phyloP scores from a whole-genome alignment of 805 yeast species.

The Cyberlindnera suaveolens region DNA sequence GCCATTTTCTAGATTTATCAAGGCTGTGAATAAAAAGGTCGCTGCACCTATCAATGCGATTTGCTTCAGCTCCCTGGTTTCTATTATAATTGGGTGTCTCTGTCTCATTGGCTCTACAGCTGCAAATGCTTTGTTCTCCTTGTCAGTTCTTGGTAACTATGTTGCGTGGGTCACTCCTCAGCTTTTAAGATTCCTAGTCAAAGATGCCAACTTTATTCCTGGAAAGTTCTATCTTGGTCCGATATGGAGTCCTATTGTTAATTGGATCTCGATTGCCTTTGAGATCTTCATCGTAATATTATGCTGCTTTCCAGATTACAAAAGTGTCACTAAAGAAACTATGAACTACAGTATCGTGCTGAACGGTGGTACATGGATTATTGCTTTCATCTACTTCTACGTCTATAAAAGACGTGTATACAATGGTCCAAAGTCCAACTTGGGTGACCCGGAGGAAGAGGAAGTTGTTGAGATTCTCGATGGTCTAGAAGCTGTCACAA shows the following conservation, averaged over 20 bases:
- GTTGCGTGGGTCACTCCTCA: constrained; percentile 38
- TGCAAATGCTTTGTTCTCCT: constrained; percentile 37
- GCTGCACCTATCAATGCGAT: constrained; percentile 64
- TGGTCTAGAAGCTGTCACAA: constrained; percentile 2
- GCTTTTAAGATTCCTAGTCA: constrained; percentile 34
- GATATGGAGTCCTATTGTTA: constrained; percentile 36
- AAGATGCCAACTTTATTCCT: constrained; percentile 46
- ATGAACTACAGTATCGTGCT: constrained; percentile 75
- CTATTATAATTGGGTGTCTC: constrained; percentile 33
- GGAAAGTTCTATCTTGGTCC: constrained; percentile 65
- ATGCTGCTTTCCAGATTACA: constrained; percentile 53
- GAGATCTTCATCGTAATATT: constrained; percentile 47
- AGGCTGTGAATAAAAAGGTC: constrained; percentile 47
- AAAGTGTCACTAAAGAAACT: constrained; percentile 28
- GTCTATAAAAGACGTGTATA: constrained; percentile 47
- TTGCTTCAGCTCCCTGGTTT: constrained; percentile 30
- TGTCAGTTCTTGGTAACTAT: constrained; percentile 35
- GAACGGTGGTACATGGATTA: constrained; percentile 54
- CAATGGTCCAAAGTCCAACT: constrained; percentile 45
- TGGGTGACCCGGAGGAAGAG: constrained; percentile 17
- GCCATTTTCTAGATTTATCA: constrained; percentile 52
- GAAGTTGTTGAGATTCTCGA: constrained; percentile 16
- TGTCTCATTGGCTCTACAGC: constrained; percentile 36
- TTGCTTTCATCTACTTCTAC: constrained; percentile 46
- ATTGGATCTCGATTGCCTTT: constrained; percentile 44